Conservation (phyloP, 1,139 yeast genomes). For the Suhomyces ambrosiae region DNA sequence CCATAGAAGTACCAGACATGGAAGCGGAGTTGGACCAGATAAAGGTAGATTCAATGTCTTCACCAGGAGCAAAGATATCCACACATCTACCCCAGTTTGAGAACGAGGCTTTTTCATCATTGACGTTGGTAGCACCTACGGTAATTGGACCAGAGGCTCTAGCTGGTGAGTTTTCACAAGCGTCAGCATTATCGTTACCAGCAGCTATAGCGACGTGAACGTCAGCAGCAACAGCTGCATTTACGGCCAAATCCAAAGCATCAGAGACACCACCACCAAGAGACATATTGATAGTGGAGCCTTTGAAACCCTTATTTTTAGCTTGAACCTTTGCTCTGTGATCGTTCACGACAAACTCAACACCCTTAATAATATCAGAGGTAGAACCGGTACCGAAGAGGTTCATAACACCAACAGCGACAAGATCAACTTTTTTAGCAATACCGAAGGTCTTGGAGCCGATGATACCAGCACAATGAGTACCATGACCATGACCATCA, state of each 20-base stretch:
- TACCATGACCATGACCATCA: conserved; percentile 47
- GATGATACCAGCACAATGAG: conserved; percentile 51
- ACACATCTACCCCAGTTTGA: conserved; percentile 50
- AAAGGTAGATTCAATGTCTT: conserved; percentile 42
- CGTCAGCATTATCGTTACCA: conserved; percentile 48
- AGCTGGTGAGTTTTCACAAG: conserved; percentile 48
- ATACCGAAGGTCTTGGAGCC: conserved; percentile 47
- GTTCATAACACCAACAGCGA: conserved; percentile 47
- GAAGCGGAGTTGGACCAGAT: conserved; percentile 63
- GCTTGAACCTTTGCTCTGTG: conserved; percentile 34
- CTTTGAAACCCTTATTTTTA: conserved; percentile 43
- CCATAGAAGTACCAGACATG: conserved; percentile 98
- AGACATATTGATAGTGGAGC: conserved; percentile 48
- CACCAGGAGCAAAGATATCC: conserved; percentile 50
- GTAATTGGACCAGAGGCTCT: conserved; percentile 45
- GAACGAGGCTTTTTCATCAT: conserved; percentile 42
- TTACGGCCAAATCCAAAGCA: conserved; percentile 46
- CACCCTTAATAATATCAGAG: conserved; percentile 47
- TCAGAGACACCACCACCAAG: conserved; percentile 46
- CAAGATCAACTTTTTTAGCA: conserved; percentile 45
- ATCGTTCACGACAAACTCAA: conserved; percentile 43
- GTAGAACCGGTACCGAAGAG: conserved; percentile 43
- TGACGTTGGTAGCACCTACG: conserved; percentile 45
- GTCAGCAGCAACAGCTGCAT: conserved; percentile 46
- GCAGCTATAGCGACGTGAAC: conserved; percentile 49